Evolutionary conservation across 768 basidiomycete species (phyloP).

Genomic region (Ephemerocybe angulata): DNA sequence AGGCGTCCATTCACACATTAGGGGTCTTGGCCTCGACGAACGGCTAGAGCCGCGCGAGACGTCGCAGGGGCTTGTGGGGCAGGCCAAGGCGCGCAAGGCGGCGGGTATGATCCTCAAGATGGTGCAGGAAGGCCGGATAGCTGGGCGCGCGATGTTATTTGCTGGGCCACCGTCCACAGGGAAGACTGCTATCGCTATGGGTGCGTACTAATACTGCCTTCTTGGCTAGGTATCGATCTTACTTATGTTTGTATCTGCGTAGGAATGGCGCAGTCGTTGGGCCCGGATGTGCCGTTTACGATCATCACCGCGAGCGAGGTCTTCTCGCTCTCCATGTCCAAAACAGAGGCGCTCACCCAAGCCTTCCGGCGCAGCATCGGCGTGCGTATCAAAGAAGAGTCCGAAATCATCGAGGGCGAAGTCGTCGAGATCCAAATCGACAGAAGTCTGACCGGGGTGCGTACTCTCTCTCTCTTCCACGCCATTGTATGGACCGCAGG

Average conservation of each 20-base stretch:
- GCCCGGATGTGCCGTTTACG: constrained; percentile 93
- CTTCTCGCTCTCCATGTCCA: constrained; percentile 96
- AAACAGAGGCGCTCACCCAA: constrained; percentile 96
- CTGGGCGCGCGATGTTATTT: constrained; percentile 93
- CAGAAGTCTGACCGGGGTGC: constrained; percentile 90
- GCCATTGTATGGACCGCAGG: no score
- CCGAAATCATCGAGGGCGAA: constrained; percentile 96
- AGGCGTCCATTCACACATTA: constrained; percentile 95
- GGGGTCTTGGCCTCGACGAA: constrained; percentile 90
- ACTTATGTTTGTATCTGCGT: constrained; percentile 19
- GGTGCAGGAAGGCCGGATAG: constrained; percentile 95
- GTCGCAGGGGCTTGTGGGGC: constrained; percentile 96
- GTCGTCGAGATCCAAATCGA: constrained; percentile 99
- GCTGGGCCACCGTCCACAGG: constrained; percentile 97
- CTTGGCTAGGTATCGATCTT: no score
- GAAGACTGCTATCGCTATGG: constrained; percentile 97
- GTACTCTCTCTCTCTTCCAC: constrained; percentile 20
- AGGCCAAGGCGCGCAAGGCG: constrained; percentile 92
- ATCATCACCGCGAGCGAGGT: constrained; percentile 98
- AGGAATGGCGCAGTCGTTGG: constrained; percentile 97
- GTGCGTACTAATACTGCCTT: constrained; percentile 39
- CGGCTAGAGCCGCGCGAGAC: constrained; percentile 84
- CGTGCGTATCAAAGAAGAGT: constrained; percentile 95
- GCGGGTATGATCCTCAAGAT: constrained; percentile 97
- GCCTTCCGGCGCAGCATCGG: constrained; percentile 95